Conservation (phyloP, 768 basidiomycete genomes). For the Tylopilus subfusipes region DNA sequence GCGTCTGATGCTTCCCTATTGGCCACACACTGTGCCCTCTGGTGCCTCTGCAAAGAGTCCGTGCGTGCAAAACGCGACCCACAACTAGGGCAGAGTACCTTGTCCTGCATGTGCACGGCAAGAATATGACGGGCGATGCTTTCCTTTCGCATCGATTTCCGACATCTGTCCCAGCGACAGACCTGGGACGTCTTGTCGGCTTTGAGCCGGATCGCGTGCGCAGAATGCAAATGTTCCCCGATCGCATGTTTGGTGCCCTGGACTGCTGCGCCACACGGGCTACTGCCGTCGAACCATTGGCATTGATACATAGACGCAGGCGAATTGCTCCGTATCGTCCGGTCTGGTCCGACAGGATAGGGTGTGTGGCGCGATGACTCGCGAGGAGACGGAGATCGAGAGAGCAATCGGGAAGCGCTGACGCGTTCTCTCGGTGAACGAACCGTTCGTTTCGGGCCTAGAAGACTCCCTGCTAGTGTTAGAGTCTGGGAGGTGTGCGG, state of each 20-base stretch:
- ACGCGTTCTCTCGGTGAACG: not conserved
- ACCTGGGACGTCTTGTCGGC: conserved; percentile 3
- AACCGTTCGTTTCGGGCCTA: not conserved
- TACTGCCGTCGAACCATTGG: conserved; percentile 5
- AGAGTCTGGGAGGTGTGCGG: not conserved
- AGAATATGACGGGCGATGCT: conserved; percentile 27
- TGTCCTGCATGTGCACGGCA: conserved; percentile 21
- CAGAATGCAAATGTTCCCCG: conserved; percentile 5
- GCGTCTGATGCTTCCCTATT: not conserved
- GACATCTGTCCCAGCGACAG: conserved; percentile 21
- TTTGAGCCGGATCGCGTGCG: conserved; percentile 7
- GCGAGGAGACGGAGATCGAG: not conserved
- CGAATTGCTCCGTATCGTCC: not conserved
- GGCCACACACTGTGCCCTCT: conserved; percentile 6
- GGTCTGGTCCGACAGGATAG: not conserved
- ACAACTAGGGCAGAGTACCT: conserved; percentile 18
- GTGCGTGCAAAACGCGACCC: conserved; percentile 19
- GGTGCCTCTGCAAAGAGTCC: conserved; percentile 27
- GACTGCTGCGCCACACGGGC: not conserved
- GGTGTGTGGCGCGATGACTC: conserved; percentile 2
- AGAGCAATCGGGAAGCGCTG: not conserved
- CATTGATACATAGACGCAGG: not conserved
- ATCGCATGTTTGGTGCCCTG: conserved; percentile 9
- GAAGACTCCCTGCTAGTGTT: not conserved
- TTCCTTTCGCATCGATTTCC: conserved; percentile 21